Evolutionary conservation across 257 asterid genomes (phyloP).

Genomic region (Fraxinus anomala): DNA sequence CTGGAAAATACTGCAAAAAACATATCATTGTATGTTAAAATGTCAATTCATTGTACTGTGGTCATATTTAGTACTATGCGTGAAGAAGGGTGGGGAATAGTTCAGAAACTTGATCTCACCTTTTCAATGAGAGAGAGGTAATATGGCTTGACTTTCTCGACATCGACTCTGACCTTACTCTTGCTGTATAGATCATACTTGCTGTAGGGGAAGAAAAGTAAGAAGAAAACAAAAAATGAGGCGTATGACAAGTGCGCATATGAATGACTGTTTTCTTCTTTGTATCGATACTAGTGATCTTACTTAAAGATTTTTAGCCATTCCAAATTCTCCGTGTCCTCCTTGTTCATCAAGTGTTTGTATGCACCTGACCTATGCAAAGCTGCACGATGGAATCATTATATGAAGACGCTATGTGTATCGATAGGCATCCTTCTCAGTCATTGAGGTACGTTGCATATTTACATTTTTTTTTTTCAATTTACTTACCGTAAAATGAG

Average conservation of each 20-base stretch:
- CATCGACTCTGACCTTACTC: constrained; percentile 37
- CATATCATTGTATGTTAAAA: neutral
- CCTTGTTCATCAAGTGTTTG: constrained; percentile 43
- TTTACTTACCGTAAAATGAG: constrained; percentile 43
- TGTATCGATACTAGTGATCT: neutral
- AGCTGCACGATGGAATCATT: constrained; percentile 19
- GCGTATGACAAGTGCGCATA: neutral
- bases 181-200: constrained; percentile 49
- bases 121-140: constrained; percentile 42
- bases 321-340: constrained; percentile 41
- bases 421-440: too few species aligned
- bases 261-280: neutral
- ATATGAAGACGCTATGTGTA: too few species aligned
- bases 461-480: too few species aligned
- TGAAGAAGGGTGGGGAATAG: neutral
- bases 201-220: constrained; percentile 19
- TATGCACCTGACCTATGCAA: constrained; percentile 43
- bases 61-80: neutral
- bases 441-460: too few species aligned
- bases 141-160: constrained; percentile 45
- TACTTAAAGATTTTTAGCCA: constrained; percentile 48
- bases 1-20: constrained; percentile 44
- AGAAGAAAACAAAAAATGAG: neutral
- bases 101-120: constrained; percentile 20
- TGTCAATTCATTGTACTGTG: neutral